Evolutionary conservation across 768 basidiomycete genomes (phyloP).

Genomic region (Tricholoma flavovirens): DNA sequence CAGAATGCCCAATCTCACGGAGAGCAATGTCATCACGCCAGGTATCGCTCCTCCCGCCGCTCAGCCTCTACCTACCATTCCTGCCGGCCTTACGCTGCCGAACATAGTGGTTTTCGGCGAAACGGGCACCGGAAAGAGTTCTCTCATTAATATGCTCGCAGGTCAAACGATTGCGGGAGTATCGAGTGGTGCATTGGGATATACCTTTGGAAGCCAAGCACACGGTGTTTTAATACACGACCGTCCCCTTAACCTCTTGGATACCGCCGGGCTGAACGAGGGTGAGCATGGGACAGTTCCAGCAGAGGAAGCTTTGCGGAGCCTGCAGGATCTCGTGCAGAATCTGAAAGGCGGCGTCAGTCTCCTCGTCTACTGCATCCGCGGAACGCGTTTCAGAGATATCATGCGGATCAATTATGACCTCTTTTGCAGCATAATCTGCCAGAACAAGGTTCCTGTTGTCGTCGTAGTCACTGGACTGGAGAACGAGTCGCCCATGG

Average conservation of each 20-base stretch:
- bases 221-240: conserved; percentile 23
- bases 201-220: conserved; percentile 25
- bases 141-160: conserved; percentile 30
- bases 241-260: conserved; percentile 24
- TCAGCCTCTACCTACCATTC: neutral
- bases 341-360: conserved; percentile 15
- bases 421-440: conserved; percentile 31
- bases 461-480: conserved; percentile 32
- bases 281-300: conserved; percentile 20
- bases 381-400: conserved; percentile 19
- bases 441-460: conserved; percentile 29
- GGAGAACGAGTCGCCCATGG: conserved; percentile 35
- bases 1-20: neutral
- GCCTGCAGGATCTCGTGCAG: conserved; percentile 15
- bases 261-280: conserved; percentile 36
- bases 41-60: neutral
- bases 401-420: conserved; percentile 28
- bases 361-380: conserved; percentile 34
- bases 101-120: conserved; percentile 35
- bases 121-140: conserved; percentile 28
- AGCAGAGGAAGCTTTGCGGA: conserved; percentile 13
- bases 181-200: conserved; percentile 27
- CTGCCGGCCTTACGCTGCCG: neutral
- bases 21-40: neutral
- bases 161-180: conserved; percentile 18